Evolutionary conservation across 2,329 filamentous ascomycete species (phyloP), one percentile per base, ranked within the genome.

Genomic region (Dactylellina sp.): DNA sequence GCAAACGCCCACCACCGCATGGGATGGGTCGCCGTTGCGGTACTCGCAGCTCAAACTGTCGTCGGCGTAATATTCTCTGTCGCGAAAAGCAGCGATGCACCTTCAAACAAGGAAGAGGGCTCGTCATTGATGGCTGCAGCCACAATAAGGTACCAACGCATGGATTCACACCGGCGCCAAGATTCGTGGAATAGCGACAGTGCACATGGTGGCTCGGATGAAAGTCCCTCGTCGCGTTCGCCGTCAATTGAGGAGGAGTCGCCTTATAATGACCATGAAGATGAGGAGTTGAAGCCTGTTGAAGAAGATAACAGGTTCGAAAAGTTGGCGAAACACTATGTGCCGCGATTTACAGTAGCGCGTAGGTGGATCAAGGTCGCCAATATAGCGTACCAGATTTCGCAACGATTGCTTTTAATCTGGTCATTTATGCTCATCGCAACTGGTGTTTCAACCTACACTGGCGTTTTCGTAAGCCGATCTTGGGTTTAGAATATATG

Each of bases 1-100:
- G 89, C 91, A 79, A 96, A 96, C 79, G 87, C 90, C n/a, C 93
- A 97, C 81, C 89, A 93, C 83, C 93, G 91, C 80, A 85, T 94
- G 46, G 93, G 93, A 62, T 98, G 94, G 94, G 84, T 91, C 44
- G 85, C 90, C 28, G 94, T 90, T 1, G 90, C 87, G 84, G 84
- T 93, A 2, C 84, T 91, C 9, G 85, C 84, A 59, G 88, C 86
- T 0, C 94, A 97, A 82, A 85, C 90, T 14, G 78, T 90, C 40
- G 83, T 96, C 79, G 87, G 88, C 53, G 80, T 92, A 11, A 56
- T 75, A 63, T 75, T 62, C 82, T 92, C 50, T 88, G 88, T 14
- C 81, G 81, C 22, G 80, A 84, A 64, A 82, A 80, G 55, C 79
- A 82, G 71, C 78, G 75, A 44, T 77, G 76, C 53, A 76, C 77